Percentiles rank a stretch among this genome's conserved stretches.
These are phyloP conservation scores for Yamadazyma tumulicola DNA, from an alignment of 805 yeast genomes.

Conservation along the genomic window DNA sequence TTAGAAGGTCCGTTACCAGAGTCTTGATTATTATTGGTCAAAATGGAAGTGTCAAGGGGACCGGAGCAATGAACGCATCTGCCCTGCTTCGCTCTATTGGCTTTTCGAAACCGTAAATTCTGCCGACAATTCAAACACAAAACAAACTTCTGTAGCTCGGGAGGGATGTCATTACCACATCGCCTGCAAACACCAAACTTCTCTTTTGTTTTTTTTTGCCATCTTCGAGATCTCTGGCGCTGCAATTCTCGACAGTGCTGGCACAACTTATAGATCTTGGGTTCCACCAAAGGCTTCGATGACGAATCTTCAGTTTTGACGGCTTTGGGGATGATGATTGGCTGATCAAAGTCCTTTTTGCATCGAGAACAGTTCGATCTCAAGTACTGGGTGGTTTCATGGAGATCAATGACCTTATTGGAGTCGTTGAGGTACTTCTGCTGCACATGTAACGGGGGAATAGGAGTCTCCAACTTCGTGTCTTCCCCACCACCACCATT, in stretches of 20 bases:
- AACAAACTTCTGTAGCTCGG: slow-evolving; percentile 49
- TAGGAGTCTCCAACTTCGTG: slow-evolving; percentile 24
- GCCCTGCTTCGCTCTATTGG: slow-evolving; percentile 57
- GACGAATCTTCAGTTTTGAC: slow-evolving; percentile 12
- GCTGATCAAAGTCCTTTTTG: slow-evolving; percentile 54
- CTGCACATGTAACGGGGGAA: slow-evolving; percentile 43
- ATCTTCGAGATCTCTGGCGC: slow-evolving; percentile 57
- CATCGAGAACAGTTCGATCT: slow-evolving; percentile 52
- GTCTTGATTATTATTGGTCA: slow-evolving; percentile 19
- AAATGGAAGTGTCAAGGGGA: slow-evolving; percentile 42
- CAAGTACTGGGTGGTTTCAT: slow-evolving; percentile 20
- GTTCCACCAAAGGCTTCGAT: slow-evolving; percentile 31
- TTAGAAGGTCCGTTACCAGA: slow-evolving; percentile 5
- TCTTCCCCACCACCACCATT: too few relatives aligned
- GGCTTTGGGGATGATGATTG: slow-evolving; percentile 32
- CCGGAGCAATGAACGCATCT: slow-evolving; percentile 70
- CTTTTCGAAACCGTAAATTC: slow-evolving; percentile 52
- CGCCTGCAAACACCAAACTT: slow-evolving; percentile 63
- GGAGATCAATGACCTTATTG: slow-evolving; percentile 7
- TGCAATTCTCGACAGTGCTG: slow-evolving; percentile 64
- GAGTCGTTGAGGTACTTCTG: slow-evolving; percentile 31
- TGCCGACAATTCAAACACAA: slow-evolving; percentile 60
- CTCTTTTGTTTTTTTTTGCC: slow-evolving; percentile 60
- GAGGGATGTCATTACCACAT: slow-evolving; percentile 55
- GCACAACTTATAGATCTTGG: slow-evolving; percentile 52